Evolutionary conservation across 1,284 basidiomycete species (phyloP), one percentile per base, ranked within the genome.

Genomic region (Blastosporella zonata): DNA sequence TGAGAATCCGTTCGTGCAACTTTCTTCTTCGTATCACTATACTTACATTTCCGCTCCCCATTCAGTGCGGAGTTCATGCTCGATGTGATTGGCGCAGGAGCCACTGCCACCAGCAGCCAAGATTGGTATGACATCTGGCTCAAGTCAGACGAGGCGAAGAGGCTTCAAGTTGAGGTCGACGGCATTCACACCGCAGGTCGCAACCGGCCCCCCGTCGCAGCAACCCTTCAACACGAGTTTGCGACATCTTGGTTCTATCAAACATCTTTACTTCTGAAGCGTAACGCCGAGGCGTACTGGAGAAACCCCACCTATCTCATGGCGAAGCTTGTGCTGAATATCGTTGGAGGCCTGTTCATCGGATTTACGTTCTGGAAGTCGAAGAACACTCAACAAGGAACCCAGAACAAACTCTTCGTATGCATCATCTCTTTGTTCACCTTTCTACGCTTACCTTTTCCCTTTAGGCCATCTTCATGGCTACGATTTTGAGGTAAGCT

Each of bases 351-450:
- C 7, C 68, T 90, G 0, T 80, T 90, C 57, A 82, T 64, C 52
- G 80, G 73, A 63, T 77, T 79, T 63, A 78, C 64, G 52, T 75
- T 93, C 73, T 93, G 75, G 75, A 72, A 83, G 50, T 70, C 86
- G 2, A 79, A 82, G 48, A 71, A 81, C 46, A 76, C 78, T 2
- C 75, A 84, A 43, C 81, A 84, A 54, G 90, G 89, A 39, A 82
- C 85, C 0, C 90, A 93, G 65, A 89, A 90, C 67, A 89, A 92
- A 66, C 77, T 93, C 35, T 93, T 93, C 48, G 71, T 72, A 46
- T 28, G 67, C 62, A 10, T 21, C 22, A 15, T 36, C 38, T 25
- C n/a, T 18, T 31, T 13, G 20, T 2, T 20, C 8, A 17, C 6
- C 21, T 25, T 17, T 17, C 21, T 6, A 37, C 22, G 33, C 9